Base-by-base conservation (phyloP, 78 protist genomes). In the Dictyostelium capitatum region DNA sequence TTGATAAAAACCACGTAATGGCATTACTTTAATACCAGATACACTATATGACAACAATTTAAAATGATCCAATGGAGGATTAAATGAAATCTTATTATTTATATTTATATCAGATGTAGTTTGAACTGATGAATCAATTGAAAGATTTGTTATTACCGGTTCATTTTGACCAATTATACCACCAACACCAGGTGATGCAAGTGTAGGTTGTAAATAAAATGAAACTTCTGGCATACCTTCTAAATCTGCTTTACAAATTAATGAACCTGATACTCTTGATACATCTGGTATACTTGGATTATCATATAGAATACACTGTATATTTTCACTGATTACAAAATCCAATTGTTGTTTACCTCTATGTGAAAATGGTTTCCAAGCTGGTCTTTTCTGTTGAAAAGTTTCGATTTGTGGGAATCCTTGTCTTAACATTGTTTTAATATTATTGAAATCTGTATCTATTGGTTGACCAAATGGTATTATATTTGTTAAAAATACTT, bases 391-490 rank as follows among this genome's bases (percentile, higher is more conserved):
- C 30, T 25, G 78, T 46, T 69, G 69, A 77, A 87, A 77, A 0
- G 46, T 62, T 20, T 87, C 93, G 10, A 0, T 32, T 10, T 37
- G 9, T 47, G 93, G 93, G 65, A 87, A 87, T 20, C 93, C 93
- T 23, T 73, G 30, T 43, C 73, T 87, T 5, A 87, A 77, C 83
- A 87, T 87, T 41, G 79, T 19, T 37, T 87, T 87, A 6, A 77
- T 54, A 77, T 87, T 87, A 32, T 50, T 50, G 28, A 87, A 87
- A n/a, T 87, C 78, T 0, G 93, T 75, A 73, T 87, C 93, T 30
- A 62, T 77, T n/a, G 93, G 93, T 77, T 87, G 93, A 30, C 93
- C 93, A 87, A 87, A 87, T 47, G 93, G 93, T 87, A 87, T 87
- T 48, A 87, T 87, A 77, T 87, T 87, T 1, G 85, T 59, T 30